Percentiles rank a stretch among this genome's conserved stretches.
These are phyloP conservation scores for Sphagnum magellanicum DNA, from an alignment of 228 moss, liverwort and hornwort genomes.

Conservation along the genomic window DNA sequence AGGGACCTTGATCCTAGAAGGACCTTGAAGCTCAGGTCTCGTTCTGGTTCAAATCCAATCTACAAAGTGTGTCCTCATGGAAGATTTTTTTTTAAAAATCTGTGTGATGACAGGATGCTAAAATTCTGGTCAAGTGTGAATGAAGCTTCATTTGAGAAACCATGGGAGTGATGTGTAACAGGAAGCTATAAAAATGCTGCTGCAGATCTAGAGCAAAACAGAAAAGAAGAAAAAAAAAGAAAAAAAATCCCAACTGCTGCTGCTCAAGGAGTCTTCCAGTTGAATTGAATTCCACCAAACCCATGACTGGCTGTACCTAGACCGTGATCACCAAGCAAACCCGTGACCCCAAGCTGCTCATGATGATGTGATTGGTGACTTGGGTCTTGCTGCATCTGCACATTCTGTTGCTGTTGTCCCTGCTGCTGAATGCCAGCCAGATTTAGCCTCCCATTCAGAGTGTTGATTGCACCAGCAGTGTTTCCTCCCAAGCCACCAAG, in stretches of 20 bases:
- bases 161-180: too few relatives aligned
- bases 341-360: conserved; percentile 38
- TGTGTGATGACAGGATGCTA: neutral
- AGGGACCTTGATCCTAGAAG: too few relatives aligned
- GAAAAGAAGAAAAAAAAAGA: neutral
- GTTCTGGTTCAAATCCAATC: neutral
- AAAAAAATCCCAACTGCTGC: neutral
- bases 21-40: neutral
- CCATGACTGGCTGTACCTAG: conserved; percentile 63
- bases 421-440: conserved; percentile 69
- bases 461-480: conserved; percentile 1
- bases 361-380: conserved; percentile 69
- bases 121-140: conserved; percentile 3
- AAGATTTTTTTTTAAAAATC: neutral
- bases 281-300: conserved; percentile 77
- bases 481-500: conserved; percentile 13
- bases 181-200: neutral
- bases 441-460: conserved; percentile 72
- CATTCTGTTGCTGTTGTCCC: conserved; percentile 21
- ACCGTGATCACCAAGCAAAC: conserved; percentile 41
- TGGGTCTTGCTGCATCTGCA: conserved; percentile 51
- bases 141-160: neutral
- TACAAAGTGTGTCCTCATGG: neutral
- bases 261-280: conserved; percentile 52
- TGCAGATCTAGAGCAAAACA: neutral